A percentile compares a stretch with the other conserved stretches of the same genome.
phyloP scores from a whole-genome alignment of 495 filamentous ascomycete genomes.

The Daldinia loculata region DNA sequence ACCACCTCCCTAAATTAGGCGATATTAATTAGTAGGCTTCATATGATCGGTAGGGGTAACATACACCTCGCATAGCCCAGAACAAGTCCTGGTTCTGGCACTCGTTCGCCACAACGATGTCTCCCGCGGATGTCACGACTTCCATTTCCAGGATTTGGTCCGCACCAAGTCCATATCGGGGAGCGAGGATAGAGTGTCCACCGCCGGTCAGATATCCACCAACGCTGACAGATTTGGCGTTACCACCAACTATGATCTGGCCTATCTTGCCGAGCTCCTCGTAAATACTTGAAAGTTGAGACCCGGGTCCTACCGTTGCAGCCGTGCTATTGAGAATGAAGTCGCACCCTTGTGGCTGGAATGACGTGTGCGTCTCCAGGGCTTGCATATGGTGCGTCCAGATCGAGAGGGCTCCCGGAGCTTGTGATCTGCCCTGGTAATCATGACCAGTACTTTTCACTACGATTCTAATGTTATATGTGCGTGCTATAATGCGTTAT shows the following conservation, averaged over 20 bases:
- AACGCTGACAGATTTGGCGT: conserved; percentile 40
- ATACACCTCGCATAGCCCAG: conserved; percentile 70
- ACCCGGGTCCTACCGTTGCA: conserved; percentile 52
- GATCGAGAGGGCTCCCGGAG: conserved; percentile 60
- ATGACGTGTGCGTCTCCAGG: conserved; percentile 49
- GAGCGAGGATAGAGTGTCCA: conserved; percentile 64
- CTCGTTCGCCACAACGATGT: conserved; percentile 62
- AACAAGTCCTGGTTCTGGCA: conserved; percentile 68
- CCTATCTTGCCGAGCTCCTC: conserved; percentile 42
- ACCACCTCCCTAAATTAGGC: conserved; percentile 60
- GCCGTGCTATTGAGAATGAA: conserved; percentile 46
- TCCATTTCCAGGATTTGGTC: conserved; percentile 71
- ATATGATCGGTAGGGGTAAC: conserved; percentile 15
- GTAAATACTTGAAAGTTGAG: conserved; percentile 51
- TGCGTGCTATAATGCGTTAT: conserved; percentile 44
- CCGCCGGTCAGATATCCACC: conserved; percentile 70
- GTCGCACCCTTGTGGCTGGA: conserved; percentile 51
- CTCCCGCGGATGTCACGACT: conserved; percentile 64
- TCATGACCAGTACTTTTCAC: conserved; percentile 73
- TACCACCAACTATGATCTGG: conserved; percentile 50
- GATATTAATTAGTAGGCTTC: background rate
- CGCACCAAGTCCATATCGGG: conserved; percentile 66
- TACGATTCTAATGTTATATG: conserved; percentile 66
- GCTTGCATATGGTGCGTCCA: conserved; percentile 58
- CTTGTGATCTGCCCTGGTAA: conserved; percentile 62